These are phyloP conservation scores for Scutellaria baicalensis DNA, from an alignment of 257 asterid genomes.

Conservation along the genomic window DNA sequence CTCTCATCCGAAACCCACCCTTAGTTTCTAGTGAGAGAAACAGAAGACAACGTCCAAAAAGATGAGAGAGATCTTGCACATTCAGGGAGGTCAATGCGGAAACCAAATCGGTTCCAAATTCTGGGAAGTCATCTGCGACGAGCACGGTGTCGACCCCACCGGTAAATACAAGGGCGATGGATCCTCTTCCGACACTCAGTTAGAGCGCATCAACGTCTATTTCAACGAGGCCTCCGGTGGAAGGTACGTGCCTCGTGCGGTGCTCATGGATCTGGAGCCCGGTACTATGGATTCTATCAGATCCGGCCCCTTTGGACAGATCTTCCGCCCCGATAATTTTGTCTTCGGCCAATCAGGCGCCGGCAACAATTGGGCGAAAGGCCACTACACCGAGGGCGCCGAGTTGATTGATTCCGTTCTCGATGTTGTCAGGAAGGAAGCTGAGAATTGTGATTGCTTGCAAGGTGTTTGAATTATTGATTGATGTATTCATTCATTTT, in stretches of 20 bases:
- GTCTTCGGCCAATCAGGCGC: constrained; percentile 93
- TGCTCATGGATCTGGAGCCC: constrained; percentile 93
- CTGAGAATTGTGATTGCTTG: constrained; percentile 88
- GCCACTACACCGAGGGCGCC: constrained; percentile 89
- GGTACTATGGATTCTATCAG: constrained; percentile 93
- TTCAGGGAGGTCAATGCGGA: constrained; percentile 96
- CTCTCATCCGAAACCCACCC: background rate
- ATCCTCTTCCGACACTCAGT: constrained; percentile 36
- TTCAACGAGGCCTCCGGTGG: constrained; percentile 90
- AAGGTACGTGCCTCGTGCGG: constrained; percentile 83
- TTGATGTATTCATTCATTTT: background rate
- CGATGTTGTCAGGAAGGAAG: constrained; percentile 84
- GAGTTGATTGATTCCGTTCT: constrained; percentile 85
- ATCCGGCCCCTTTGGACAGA: constrained; percentile 82
- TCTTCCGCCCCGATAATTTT: constrained; percentile 82
- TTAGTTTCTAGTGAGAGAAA: background rate
- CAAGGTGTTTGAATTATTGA: constrained; percentile 42
- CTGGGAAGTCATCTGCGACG: constrained; percentile 91
- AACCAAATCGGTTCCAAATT: constrained; percentile 92
- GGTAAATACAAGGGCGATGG: constrained; percentile 60
- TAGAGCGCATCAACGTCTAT: constrained; percentile 78
- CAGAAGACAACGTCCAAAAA: background rate
- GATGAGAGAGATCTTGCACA: constrained; percentile 83
- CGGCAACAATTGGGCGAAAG: constrained; percentile 90
- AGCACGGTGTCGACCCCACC: constrained; percentile 71